These are phyloP conservation scores for Colletotrichum eleusines DNA, from an alignment of 2,329 filamentous ascomycete genomes.

Conservation along the genomic window DNA sequence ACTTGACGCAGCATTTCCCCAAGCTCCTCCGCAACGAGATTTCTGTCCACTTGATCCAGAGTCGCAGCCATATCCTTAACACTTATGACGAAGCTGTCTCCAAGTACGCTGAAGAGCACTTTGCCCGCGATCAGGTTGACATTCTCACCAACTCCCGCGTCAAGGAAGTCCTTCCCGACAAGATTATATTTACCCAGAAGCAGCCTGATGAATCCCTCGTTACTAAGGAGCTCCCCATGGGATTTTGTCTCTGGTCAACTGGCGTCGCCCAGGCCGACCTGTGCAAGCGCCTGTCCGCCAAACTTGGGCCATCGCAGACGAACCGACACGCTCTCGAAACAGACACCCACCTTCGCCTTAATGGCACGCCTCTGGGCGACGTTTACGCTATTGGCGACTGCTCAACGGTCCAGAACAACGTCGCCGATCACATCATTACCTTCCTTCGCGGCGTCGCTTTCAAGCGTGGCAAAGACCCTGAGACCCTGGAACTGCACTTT, in stretches of 20 bases:
- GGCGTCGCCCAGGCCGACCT: constrained; percentile 90
- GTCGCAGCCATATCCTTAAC: constrained; percentile 93
- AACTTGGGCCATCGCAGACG: constrained; percentile 80
- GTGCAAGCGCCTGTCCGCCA: constrained; percentile 79
- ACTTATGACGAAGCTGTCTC: constrained; percentile 97
- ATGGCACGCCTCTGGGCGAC: constrained; percentile 89
- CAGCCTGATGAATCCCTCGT: constrained; percentile 77
- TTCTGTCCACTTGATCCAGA: constrained; percentile 96
- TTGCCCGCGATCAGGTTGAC: constrained; percentile 90
- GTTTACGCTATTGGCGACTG: constrained; percentile 98
- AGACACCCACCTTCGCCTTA: constrained; percentile 90
- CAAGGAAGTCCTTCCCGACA: constrained; percentile 85
- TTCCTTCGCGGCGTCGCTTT: constrained; percentile 92
- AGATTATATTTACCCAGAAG: constrained; percentile 90
- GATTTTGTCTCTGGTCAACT: constrained; percentile 98
- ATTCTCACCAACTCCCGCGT: constrained; percentile 94
- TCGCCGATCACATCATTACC: constrained; percentile 89
- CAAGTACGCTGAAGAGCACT: constrained; percentile 89
- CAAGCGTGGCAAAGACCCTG: constrained; percentile 91
- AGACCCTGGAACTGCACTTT: constrained; percentile 89
- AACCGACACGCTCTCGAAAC: constrained; percentile 95
- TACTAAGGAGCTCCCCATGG: constrained; percentile 95
- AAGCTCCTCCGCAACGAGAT: constrained; percentile 95
- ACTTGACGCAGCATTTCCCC: constrained; percentile 86
- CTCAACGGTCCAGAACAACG: constrained; percentile 96